These are phyloP conservation scores for Rhytidhysteron rufulum DNA, from an alignment of 2,329 filamentous ascomycete genomes.

Conservation along the genomic window DNA sequence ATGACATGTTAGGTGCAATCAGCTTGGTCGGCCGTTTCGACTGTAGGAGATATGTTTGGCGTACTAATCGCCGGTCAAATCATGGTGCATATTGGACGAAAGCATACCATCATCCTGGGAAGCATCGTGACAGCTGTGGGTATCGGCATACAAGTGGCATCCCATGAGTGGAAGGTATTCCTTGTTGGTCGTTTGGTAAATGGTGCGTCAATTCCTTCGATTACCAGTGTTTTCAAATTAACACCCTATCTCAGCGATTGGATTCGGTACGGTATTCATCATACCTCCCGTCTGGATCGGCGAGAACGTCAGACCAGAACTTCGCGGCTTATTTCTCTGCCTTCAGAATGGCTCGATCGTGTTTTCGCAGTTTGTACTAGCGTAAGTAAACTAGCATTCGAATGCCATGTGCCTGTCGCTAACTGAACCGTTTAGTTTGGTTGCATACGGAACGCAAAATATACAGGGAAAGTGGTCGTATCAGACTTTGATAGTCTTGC, in stretches of 20 bases:
- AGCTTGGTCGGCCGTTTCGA: not conserved
- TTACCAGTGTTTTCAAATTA: not conserved
- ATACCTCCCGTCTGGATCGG: conserved; percentile 39
- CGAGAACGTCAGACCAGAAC: conserved; percentile 34
- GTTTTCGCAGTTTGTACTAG: conserved; percentile 28
- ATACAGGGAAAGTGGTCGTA: conserved; percentile 1
- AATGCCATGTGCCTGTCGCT: not conserved
- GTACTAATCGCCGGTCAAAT: not conserved
- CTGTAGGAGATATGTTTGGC: not conserved
- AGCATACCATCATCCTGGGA: not conserved
- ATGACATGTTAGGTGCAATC: too few relatives aligned
- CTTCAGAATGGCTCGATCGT: conserved; percentile 38
- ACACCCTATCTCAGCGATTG: conserved; percentile 12
- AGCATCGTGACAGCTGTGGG: not conserved
- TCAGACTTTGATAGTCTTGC: not conserved
- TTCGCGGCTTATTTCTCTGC: conserved; percentile 38
- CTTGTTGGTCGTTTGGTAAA: conserved; percentile 1
- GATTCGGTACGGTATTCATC: conserved; percentile 28
- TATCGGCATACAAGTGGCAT: not conserved
- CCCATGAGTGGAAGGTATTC: conserved; percentile 1
- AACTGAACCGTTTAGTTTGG: not conserved
- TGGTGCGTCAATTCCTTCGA: not conserved
- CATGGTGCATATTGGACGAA: not conserved
- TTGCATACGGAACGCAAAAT: not conserved
- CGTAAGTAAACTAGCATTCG: not conserved